These are phyloP conservation scores for Alternaria solani DNA, from an alignment of 2,329 filamentous ascomycete genomes.

Conservation along the genomic window DNA sequence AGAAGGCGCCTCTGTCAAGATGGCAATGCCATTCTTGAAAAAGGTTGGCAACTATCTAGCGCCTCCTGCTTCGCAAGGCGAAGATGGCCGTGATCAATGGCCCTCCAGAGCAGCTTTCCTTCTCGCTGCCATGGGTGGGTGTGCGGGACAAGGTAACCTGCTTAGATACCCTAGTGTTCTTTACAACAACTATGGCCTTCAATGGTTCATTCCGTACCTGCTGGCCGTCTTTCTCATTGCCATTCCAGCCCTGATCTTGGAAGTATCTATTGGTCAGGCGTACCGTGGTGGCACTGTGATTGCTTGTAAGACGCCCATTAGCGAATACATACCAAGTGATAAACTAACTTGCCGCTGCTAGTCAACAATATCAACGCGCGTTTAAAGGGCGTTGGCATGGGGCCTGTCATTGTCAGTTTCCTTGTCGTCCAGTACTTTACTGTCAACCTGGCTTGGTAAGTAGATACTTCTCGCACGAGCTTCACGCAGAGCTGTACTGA, in stretches of 20 bases:
- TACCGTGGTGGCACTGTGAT: conserved; percentile 65
- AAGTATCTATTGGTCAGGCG: conserved; percentile 62
- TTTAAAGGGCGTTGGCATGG: conserved; percentile 63
- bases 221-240: conserved; percentile 64
- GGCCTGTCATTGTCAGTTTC: conserved; percentile 59
- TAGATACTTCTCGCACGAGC: neutral
- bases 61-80: conserved; percentile 45
- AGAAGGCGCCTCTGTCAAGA: conserved; percentile 7
- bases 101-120: conserved; percentile 64
- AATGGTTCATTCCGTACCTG: conserved; percentile 68
- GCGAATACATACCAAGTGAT: neutral
- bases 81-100: conserved; percentile 62
- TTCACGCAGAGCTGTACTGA: neutral
- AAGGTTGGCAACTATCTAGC: conserved; percentile 44
- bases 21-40: conserved; percentile 27
- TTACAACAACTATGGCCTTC: conserved; percentile 67
- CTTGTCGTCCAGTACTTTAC: conserved; percentile 66
- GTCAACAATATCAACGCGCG: conserved; percentile 60
- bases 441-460: conserved; percentile 61
- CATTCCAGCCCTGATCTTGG: conserved; percentile 64
- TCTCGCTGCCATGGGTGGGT: conserved; percentile 66
- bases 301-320: conserved; percentile 46
- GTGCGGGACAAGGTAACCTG: conserved; percentile 66
- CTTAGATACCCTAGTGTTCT: conserved; percentile 66
- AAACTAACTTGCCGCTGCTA: neutral